Evolutionary conservation across 2,329 filamentous ascomycete species (phyloP), one percentile per base, ranked within the genome.

Genomic region (Rutstroemia sp.): DNA sequence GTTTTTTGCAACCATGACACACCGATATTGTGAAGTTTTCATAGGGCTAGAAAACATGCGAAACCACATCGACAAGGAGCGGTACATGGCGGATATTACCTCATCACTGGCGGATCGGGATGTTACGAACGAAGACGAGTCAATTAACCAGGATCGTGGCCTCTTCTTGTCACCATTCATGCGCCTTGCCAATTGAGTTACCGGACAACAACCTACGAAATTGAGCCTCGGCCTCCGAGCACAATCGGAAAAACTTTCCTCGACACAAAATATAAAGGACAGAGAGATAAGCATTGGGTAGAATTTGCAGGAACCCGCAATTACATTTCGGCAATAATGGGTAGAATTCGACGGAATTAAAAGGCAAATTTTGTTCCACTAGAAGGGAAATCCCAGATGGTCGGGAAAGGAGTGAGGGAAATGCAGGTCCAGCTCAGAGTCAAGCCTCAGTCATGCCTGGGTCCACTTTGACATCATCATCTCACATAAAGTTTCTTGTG

Each of bases 1-100:
- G 19, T 23, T 54, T 27, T 49, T 49, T 39, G 12, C 19, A 42
- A 54, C 52, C 18, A 54, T 54, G 52, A 54, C 52, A 54, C 34
- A 54, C 39, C 18, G 19, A 41, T 48, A 42, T 19, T 19, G 39
- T n/a, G 18, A 34, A 4, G 30, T 14, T 34, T 34, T 34, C 12
- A 34, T 12, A 34, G 30, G 30, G 30, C 12, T 12, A 34, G 30
- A 34, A 34, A 34, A 34, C 1, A 12, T 30, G 2, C 30, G 30
- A 34, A 34, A 34, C 9, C 30, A 34, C 30, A 34, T 34, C 30
- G 30, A 34, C 30, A 34, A 34, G 30, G 30, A 34, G 10, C 30
- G 30, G 30, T 34, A 34, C 12, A 34, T 14, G 30, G 30, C 30
- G 39, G 39, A 42, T 42, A n/a, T 42, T 42, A 42, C 18, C 18